These are phyloP conservation scores for Tuber brumale DNA, from an alignment of 495 filamentous ascomycete species.

Conservation along the genomic window DNA sequence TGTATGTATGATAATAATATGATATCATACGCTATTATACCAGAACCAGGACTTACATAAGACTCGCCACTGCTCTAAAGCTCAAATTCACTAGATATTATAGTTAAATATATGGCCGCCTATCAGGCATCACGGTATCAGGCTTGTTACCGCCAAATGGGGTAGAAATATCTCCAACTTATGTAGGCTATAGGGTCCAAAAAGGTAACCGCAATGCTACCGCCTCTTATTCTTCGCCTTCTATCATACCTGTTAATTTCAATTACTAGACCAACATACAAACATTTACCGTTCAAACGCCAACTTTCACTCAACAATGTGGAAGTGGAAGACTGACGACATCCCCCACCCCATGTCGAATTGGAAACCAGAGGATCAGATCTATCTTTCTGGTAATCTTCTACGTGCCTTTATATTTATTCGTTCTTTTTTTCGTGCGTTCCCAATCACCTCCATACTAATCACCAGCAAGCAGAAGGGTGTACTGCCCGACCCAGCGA, in stretches of 20 bases:
- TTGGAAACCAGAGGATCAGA: not conserved
- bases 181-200: not conserved
- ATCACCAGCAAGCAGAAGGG: not conserved
- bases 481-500: too few relatives aligned
- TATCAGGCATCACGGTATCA: not conserved
- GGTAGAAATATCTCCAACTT: not conserved
- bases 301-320: not conserved
- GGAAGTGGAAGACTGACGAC: not conserved
- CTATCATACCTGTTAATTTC: not conserved
- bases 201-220: not conserved
- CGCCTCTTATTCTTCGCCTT: not conserved
- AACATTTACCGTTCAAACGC: not conserved
- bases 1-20: too few relatives aligned
- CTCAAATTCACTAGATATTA: not conserved
- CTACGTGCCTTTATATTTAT: not conserved
- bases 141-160: not conserved
- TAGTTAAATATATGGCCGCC: not conserved
- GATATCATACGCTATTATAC: too few relatives aligned
- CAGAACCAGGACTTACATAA: too few relatives aligned
- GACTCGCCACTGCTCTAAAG: not conserved
- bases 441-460: not conserved
- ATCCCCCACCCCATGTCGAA: not conserved
- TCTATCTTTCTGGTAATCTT: not conserved
- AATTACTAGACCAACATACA: not conserved
- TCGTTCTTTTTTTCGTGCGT: too few relatives aligned